Evolutionary conservation across 441 rosid species (phyloP), one percentile per base, ranked within the genome.

Genomic region (Gossypium aridum): DNA sequence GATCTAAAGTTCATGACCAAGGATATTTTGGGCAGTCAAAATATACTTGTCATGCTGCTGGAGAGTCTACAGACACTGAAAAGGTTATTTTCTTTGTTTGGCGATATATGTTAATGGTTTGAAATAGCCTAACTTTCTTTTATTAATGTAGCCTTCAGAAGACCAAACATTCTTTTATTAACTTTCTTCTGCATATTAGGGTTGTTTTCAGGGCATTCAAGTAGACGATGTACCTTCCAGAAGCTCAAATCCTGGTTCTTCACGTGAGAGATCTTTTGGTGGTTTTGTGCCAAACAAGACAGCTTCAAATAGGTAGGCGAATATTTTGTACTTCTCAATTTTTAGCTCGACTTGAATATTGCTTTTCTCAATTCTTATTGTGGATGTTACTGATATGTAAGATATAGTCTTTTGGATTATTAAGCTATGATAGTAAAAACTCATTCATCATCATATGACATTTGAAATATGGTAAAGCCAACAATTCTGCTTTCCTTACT

Each of bases 261-360:
- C 79, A 43, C 76, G 86, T 74, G 88, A 88, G 45, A 82, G 83
- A 76, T 76, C 80, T 66, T 86, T 78, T 78, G 83, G 76, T 78
- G 74, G 72, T 77, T 69, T 67, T 76, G 62, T 85, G 70, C 78
- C 85, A 73, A 75, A 80, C 78, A 84, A 82, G 78, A 74, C 80
- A 45, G 71, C 79, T 77, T 76, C 85, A 51, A 77, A 87, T 51
- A 92, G 96, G 98, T 91, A 85, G 77, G 69, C 69, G 64, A 61
- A 65, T 66, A 17, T 54, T 37, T 57, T 72, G 68, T 62, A 7
- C 8, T 9, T 17, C 4, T 79, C 28, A 10, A 47, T 7, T 17
- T 56, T 22, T 49, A 3, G 37, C 51, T 72, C 72, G 39, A 31
- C 56, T 14, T 66, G 56, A 19, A 69, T 23, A 4, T 77, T 67